These are phyloP conservation scores for Coffea humblotiana DNA, from an alignment of 305 asterid genomes.

Conservation along the genomic window DNA sequence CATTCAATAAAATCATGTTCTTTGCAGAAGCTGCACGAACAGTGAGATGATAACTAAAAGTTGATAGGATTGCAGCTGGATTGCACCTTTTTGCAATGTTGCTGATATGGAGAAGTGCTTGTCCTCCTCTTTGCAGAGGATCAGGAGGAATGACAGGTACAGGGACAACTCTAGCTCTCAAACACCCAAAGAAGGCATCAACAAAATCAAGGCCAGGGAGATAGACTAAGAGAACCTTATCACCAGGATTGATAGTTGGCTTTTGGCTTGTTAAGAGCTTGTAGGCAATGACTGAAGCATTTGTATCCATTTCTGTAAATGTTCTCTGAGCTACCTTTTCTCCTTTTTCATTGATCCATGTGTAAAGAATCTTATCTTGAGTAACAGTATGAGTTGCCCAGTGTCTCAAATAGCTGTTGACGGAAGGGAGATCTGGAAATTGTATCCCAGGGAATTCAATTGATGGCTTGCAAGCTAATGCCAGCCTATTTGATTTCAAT, in stretches of 20 bases:
- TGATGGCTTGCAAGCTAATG: conserved; percentile 23
- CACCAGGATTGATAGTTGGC: conserved; percentile 49
- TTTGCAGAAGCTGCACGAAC: conserved; percentile 57
- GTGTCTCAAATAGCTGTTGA: conserved; percentile 53
- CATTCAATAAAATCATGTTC: conserved; percentile 36
- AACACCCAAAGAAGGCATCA: conserved; percentile 76
- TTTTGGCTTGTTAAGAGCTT: conserved; percentile 39
- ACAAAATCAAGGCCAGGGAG: conserved; percentile 71
- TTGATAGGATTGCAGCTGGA: conserved; percentile 67
- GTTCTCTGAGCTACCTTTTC: conserved; percentile 47
- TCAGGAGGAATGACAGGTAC: conserved; percentile 75
- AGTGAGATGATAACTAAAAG: conserved; percentile 52
- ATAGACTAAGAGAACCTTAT: conserved; percentile 60
- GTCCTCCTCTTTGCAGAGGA: conserved; percentile 62
- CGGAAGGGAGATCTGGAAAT: conserved; percentile 49
- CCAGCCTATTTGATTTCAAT: conserved; percentile 29
- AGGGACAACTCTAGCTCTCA: conserved; percentile 59
- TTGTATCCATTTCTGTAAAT: conserved; percentile 47
- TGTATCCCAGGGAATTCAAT: conserved; percentile 45
- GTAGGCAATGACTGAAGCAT: conserved; percentile 52
- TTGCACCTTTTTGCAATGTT: conserved; percentile 60
- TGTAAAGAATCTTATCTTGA: conserved; percentile 49
- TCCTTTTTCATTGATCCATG: conserved; percentile 74
- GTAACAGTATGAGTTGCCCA: conserved; percentile 59
- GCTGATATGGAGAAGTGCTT: conserved; percentile 54